A percentile compares a stretch with the other conserved stretches of the same genome.
phyloP scores from a whole-genome alignment of 768 basidiomycete genomes.

The Lanmaoa pseudosensibilis region DNA sequence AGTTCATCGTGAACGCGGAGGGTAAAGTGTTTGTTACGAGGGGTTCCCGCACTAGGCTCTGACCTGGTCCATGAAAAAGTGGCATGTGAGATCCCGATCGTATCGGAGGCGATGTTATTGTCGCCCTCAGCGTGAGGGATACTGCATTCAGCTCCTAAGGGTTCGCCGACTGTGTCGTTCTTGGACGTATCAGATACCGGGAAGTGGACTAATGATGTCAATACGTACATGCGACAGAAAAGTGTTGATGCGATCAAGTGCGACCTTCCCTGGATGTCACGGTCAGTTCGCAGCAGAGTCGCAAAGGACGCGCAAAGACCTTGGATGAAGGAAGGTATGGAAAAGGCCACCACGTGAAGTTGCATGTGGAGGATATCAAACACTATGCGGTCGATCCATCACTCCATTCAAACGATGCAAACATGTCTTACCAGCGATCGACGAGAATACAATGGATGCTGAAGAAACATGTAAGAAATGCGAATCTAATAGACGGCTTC shows the following conservation, averaged over 20 bases:
- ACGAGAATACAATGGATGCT: constrained; percentile 14
- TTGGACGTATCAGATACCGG: not conserved
- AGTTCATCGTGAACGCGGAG: constrained; percentile 54
- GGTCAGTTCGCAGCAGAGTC: constrained; percentile 2
- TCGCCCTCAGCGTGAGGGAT: not conserved
- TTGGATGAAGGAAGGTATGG: constrained; percentile 7
- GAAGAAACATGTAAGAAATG: not conserved
- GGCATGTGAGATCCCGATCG: constrained; percentile 6
- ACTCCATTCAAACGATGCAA: not conserved
- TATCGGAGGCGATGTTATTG: not conserved
- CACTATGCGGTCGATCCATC: not conserved
- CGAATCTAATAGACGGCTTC: not conserved
- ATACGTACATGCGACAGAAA: constrained; percentile 5
- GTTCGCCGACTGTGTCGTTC: constrained; percentile 1
- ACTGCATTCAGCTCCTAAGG: not conserved
- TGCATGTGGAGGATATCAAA: constrained; percentile 2
- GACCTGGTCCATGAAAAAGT: constrained; percentile 10
- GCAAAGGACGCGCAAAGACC: constrained; percentile 26
- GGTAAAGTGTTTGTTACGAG: constrained; percentile 40
- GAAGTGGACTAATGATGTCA: not conserved
- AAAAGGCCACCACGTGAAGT: not conserved
- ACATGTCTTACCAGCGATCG: constrained; percentile 5
- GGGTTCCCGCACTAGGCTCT: not conserved
- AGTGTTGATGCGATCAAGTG: constrained; percentile 10
- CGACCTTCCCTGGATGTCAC: constrained; percentile 14